A percentile compares a stretch with the other conserved stretches of the same genome.
phyloP scores from a whole-genome alignment of 805 yeast genomes.

The Saturnispora bothae region DNA sequence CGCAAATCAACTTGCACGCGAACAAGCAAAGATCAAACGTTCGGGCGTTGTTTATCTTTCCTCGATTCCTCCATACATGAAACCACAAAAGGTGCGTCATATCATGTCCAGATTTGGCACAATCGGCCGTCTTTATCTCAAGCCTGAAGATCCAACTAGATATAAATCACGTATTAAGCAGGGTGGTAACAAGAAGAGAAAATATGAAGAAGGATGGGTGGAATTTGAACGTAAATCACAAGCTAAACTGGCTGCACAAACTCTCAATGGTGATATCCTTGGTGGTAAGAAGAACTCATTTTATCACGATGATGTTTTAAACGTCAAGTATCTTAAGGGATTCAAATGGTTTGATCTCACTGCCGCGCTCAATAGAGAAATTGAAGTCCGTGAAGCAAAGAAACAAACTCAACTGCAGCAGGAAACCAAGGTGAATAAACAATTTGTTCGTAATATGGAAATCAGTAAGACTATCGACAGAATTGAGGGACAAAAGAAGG shows the following conservation, averaged over 20 bases:
- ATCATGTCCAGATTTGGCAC: slow-evolving; percentile 74
- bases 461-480: slow-evolving; percentile 69
- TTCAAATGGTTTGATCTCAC: slow-evolving; percentile 95
- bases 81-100: slow-evolving; percentile 81
- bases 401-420: slow-evolving; percentile 82
- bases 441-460: slow-evolving; percentile 76
- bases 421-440: slow-evolving; percentile 77
- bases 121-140: slow-evolving; percentile 75
- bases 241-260: slow-evolving; percentile 79
- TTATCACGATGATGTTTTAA: slow-evolving; percentile 89
- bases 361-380: slow-evolving; percentile 84
- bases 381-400: slow-evolving; percentile 79
- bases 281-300: slow-evolving; percentile 90
- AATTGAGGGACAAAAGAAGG: slow-evolving; percentile 40
- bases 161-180: slow-evolving; percentile 61
- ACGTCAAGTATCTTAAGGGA: slow-evolving; percentile 78
- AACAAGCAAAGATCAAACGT: slow-evolving; percentile 45
- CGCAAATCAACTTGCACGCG: slow-evolving; percentile 43
- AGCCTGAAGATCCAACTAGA: slow-evolving; percentile 67
- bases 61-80: slow-evolving; percentile 92
- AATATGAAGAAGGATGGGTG: slow-evolving; percentile 94
- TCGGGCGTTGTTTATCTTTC: slow-evolving; percentile 94
- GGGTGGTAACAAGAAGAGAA: slow-evolving; percentile 87
- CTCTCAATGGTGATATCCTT: slow-evolving; percentile 77
- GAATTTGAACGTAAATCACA: slow-evolving; percentile 76